Percentiles rank a stretch among this genome's conserved stretches.
Conservation (phyloP, 805 yeast species). For the Hanseniaspora taiwanica region DNA sequence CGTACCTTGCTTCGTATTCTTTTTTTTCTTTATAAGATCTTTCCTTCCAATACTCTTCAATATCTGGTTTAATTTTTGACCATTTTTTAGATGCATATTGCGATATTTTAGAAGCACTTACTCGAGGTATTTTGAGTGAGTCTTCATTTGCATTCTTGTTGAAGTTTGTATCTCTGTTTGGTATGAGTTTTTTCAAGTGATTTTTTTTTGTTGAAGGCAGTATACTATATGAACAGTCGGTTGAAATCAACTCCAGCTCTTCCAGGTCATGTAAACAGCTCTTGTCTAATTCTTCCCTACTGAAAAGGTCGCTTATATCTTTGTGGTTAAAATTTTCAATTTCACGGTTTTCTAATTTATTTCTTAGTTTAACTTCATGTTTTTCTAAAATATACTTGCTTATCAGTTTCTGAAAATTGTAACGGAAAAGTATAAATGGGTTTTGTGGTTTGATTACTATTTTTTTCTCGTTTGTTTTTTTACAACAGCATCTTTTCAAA, state of each 20-base stretch:
- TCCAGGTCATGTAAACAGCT: no score
- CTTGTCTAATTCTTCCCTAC: no score
- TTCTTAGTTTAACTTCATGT: not conserved
- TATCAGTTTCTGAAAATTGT: slow-evolving; percentile 2
- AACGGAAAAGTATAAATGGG: not conserved
- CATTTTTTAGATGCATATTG: not conserved
- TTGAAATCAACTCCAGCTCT: no score
- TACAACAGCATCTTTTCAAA: not conserved
- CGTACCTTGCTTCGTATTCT: not conserved
- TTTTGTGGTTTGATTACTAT: not conserved
- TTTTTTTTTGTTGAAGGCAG: not conserved
- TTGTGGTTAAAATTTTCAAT: no score
- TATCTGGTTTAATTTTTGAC: not conserved
- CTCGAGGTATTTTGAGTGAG: not conserved
- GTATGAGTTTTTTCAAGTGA: no score
- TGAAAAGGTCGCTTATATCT: no score
- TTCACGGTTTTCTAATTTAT: not conserved
- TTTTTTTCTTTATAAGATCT: not conserved
- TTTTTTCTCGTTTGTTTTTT: not conserved
- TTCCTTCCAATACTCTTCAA: not conserved
- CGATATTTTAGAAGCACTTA: not conserved
- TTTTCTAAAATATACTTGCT: not conserved
- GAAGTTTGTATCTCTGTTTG: not conserved
- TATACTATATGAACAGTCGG: no score
- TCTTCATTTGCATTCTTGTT: not conserved